phyloP scores from a whole-genome alignment of 2,329 filamentous ascomycete genomes.

The Xylaria arbuscula region DNA sequence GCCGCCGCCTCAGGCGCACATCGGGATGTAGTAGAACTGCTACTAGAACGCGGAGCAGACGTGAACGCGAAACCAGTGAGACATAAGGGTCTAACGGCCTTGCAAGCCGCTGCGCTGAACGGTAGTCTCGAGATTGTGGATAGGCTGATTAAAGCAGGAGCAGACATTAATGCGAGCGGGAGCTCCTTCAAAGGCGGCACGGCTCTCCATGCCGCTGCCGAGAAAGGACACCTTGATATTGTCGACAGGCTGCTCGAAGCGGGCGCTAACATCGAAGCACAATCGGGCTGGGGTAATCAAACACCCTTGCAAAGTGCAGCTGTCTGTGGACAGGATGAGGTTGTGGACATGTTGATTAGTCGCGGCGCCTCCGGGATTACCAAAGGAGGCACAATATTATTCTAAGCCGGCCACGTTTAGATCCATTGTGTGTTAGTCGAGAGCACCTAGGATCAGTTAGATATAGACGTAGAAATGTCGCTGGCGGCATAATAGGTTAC shows the following conservation, averaged over 20 bases:
- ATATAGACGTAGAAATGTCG: not conserved
- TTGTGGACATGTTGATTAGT: slow-evolving; percentile 55
- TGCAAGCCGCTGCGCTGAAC: slow-evolving; percentile 52
- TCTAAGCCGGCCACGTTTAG: slow-evolving; percentile 21
- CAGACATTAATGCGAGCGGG: slow-evolving; percentile 49
- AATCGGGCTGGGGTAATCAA: slow-evolving; percentile 44
- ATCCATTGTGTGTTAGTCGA: not conserved
- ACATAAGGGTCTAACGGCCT: slow-evolving; percentile 54
- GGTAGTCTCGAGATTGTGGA: slow-evolving; percentile 44
- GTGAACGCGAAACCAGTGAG: slow-evolving; percentile 51
- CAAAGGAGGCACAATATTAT: slow-evolving; percentile 41
- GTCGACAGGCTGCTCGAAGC: slow-evolving; percentile 49
- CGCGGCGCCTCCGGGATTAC: slow-evolving; percentile 47
- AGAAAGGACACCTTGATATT: slow-evolving; percentile 44
- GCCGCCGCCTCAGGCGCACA: slow-evolving; percentile 51
- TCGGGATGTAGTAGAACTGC: slow-evolving; percentile 41
- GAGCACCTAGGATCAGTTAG: not conserved
- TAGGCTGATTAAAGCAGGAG: slow-evolving; percentile 47
- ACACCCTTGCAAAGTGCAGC: slow-evolving; percentile 52
- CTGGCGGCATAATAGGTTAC: not conserved
- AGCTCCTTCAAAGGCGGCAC: slow-evolving; percentile 52
- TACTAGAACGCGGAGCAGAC: slow-evolving; percentile 50
- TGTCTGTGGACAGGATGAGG: slow-evolving; percentile 53
- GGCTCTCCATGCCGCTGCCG: slow-evolving; percentile 54
- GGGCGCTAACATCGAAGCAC: slow-evolving; percentile 53